Conservation (phyloP, 2,329 filamentous ascomycete genomes). For the Trichoderma sp. region DNA sequence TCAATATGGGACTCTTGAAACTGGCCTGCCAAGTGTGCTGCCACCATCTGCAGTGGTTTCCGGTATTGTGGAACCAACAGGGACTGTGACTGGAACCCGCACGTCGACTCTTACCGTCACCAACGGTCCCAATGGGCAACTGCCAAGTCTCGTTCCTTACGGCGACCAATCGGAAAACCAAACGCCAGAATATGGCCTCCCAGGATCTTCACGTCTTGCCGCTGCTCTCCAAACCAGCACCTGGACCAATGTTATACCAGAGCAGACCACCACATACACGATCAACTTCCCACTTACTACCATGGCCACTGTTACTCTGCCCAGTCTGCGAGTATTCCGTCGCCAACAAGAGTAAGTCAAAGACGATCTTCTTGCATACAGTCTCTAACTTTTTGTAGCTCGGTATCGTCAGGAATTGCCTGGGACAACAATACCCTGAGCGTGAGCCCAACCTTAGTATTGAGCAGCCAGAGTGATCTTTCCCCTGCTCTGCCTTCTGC, state of each 20-base stretch:
- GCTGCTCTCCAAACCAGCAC: conserved; percentile 40
- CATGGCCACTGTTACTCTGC: conserved; percentile 38
- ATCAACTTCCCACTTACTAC: conserved; percentile 44
- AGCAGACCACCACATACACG: conserved; percentile 45
- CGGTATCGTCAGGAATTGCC: conserved; percentile 19
- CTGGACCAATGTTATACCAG: conserved; percentile 44
- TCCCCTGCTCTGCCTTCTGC: conserved; percentile 20
- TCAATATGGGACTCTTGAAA: conserved; percentile 31
- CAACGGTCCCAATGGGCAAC: conserved; percentile 27
- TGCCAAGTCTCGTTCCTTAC: conserved; percentile 28
- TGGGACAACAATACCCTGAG: conserved; percentile 37
- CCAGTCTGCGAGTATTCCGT: conserved; percentile 33
- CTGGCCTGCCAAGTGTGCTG: conserved; percentile 11
- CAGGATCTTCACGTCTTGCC: conserved; percentile 15
- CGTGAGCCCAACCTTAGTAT: conserved; percentile 37
- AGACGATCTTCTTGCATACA: neutral
- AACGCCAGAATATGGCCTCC: conserved; percentile 32
- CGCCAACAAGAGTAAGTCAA: conserved; percentile 36
- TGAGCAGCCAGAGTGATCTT: conserved; percentile 14
- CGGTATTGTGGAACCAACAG: conserved; percentile 29
- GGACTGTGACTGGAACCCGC: conserved; percentile 29
- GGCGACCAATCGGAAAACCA: conserved; percentile 25
- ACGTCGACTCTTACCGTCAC: conserved; percentile 33
- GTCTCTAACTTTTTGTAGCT: conserved; percentile 30
- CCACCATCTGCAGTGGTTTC: conserved; percentile 30